A percentile compares a stretch with the other conserved stretches of the same genome.
Conservation (phyloP, 1,284 basidiomycete genomes). For the Fomitopsis schrenkii region DNA sequence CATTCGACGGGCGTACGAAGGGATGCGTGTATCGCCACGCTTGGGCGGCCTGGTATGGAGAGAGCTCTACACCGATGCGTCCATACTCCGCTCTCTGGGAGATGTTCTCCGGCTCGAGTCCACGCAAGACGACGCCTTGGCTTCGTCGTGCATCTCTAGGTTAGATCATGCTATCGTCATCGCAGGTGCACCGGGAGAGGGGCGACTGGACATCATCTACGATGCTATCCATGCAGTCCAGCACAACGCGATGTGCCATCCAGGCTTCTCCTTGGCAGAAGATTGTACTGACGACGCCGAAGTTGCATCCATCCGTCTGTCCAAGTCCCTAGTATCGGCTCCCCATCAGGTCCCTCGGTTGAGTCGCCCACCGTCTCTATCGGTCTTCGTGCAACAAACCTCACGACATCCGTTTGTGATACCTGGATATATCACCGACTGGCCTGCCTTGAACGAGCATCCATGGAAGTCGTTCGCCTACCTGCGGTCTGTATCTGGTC, state of each 20-base stretch:
- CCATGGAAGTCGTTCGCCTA: constrained; percentile 72
- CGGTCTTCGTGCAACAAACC: constrained; percentile 38
- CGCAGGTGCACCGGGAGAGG: constrained; percentile 71
- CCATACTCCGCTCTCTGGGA: constrained; percentile 46
- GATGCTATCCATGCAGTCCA: constrained; percentile 53
- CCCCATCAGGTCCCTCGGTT: constrained; percentile 31
- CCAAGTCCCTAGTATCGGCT: constrained; percentile 5
- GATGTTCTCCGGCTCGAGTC: constrained; percentile 29
- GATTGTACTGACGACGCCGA: constrained; percentile 6
- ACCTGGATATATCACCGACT: constrained; percentile 52
- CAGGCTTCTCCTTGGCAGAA: background rate
- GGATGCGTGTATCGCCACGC: constrained; percentile 15
- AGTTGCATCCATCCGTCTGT: background rate
- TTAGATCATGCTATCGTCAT: constrained; percentile 84
- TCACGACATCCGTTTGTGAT: constrained; percentile 70
- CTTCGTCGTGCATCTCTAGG: constrained; percentile 40
- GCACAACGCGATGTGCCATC: constrained; percentile 7
- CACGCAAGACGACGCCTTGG: constrained; percentile 21
- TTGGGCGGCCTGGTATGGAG: constrained; percentile 38
- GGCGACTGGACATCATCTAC: constrained; percentile 56
- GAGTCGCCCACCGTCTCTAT: constrained; percentile 48
- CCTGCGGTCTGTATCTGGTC: constrained; percentile 63
- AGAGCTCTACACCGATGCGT: constrained; percentile 62
- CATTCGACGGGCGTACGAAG: constrained; percentile 19
- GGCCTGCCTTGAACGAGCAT: constrained; percentile 67